Percentiles rank a stretch among this genome's conserved stretches.
These are phyloP conservation scores for Pterocarpus santalinus DNA, from an alignment of 306 rosid genomes.

Conservation along the genomic window DNA sequence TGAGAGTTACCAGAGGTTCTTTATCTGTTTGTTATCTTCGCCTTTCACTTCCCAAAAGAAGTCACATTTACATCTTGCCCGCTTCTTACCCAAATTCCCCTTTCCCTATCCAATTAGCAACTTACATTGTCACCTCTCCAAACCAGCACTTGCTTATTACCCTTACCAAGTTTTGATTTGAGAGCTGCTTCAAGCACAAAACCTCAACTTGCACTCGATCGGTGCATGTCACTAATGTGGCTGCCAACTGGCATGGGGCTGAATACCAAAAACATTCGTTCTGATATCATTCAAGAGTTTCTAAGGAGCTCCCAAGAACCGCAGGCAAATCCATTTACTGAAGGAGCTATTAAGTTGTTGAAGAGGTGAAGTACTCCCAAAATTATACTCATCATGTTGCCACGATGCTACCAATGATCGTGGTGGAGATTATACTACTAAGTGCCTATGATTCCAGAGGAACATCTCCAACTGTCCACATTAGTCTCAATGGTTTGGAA, in stretches of 20 bases:
- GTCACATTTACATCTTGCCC: not conserved
- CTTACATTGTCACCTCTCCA: too few species aligned
- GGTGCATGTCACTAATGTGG: too few species aligned
- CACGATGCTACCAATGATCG: not conserved
- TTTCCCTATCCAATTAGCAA: not conserved
- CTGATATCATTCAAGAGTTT: too few species aligned
- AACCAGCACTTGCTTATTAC: not conserved
- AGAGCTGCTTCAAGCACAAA: not conserved
- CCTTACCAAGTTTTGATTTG: not conserved
- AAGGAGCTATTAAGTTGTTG: too few species aligned
- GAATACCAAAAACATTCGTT: too few species aligned
- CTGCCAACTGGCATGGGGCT: too few species aligned
- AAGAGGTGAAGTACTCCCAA: too few species aligned
- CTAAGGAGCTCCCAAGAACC: too few species aligned
- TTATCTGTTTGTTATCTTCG: not conserved
- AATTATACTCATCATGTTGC: not conserved
- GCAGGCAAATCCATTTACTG: too few species aligned
- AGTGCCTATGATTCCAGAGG: not conserved
- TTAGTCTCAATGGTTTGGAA: too few species aligned
- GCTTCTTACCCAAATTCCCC: not conserved
- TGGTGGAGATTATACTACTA: not conserved
- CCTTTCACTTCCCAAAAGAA: not conserved
- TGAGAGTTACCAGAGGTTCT: not conserved
- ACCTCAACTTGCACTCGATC: too few species aligned
- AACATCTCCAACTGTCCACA: not conserved